Conservation (phyloP, 2,329 filamentous ascomycete genomes). For the Exophiala oligosperma region DNA sequence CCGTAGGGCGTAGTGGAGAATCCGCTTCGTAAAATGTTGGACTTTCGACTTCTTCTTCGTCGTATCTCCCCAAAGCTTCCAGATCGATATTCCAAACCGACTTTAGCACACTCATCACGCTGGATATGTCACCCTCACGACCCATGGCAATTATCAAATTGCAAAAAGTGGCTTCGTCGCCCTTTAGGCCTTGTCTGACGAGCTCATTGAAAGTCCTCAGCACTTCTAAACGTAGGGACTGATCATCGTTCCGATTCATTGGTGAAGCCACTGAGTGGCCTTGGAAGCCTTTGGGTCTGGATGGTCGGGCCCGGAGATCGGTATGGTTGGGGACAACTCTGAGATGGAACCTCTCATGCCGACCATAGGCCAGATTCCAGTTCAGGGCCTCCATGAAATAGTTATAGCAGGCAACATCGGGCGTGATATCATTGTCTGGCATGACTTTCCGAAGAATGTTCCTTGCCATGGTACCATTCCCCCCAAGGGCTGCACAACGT, state of each 20-base stretch:
- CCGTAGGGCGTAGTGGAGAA: constrained; percentile 60
- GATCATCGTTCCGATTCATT: constrained; percentile 8
- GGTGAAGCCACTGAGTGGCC: constrained; percentile 29
- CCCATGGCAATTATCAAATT: constrained; percentile 54
- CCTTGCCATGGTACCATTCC: constrained; percentile 44
- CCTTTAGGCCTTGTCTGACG: constrained; percentile 40
- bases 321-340: constrained; percentile 35
- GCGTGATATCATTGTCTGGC: constrained; percentile 38
- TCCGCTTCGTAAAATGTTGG: constrained; percentile 45
- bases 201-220: constrained; percentile 50
- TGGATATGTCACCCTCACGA: constrained; percentile 52
- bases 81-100: constrained; percentile 58
- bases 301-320: constrained; percentile 23
- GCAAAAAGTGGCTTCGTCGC: constrained; percentile 55
- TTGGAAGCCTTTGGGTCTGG: constrained; percentile 21
- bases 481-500: constrained; percentile 51
- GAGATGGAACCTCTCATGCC: constrained; percentile 41
- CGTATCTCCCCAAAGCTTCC: constrained; percentile 38
- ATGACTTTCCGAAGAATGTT: constrained; percentile 49
- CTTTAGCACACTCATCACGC: constrained; percentile 50
- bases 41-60: constrained; percentile 35
- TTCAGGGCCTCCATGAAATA: constrained; percentile 52
- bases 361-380: constrained; percentile 46
- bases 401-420: constrained; percentile 56
- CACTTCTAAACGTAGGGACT: constrained; percentile 30